Percentiles rank a stretch among this genome's conserved stretches.
Conservation (phyloP, 192 early-diverging fungal genomes). For the Coemansia sp. region DNA sequence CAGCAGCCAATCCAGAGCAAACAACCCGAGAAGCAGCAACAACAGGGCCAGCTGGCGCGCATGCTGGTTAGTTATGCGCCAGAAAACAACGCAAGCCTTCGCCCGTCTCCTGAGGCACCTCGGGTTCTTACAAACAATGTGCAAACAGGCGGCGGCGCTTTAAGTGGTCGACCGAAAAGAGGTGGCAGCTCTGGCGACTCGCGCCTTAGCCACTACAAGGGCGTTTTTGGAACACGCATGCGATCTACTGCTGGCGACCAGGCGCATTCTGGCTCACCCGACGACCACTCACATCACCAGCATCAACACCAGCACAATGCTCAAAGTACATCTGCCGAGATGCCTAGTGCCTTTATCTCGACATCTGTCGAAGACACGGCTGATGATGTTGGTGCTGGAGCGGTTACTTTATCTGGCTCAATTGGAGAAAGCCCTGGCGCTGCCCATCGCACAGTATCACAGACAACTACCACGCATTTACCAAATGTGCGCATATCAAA, state of each 20-base stretch:
- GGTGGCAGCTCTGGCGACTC: slow-evolving; percentile 38
- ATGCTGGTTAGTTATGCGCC: slow-evolving; percentile 26
- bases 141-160: background rate
- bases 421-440: slow-evolving; percentile 7
- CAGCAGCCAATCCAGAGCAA: background rate
- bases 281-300: slow-evolving; percentile 1
- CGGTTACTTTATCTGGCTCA: background rate
- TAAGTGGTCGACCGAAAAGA: slow-evolving; percentile 17
- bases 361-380: background rate
- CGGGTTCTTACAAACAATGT: background rate
- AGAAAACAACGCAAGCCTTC: background rate
- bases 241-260: slow-evolving; percentile 19
- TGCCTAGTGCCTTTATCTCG: background rate
- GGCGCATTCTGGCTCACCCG: slow-evolving; percentile 8
- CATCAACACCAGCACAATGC: background rate
- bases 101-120: slow-evolving; percentile 2
- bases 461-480: background rate
- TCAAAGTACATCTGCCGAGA: background rate
- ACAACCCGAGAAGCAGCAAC: slow-evolving; percentile 3
- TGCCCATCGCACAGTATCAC: slow-evolving; percentile 4
- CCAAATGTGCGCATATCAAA: slow-evolving; percentile 12
- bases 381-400: background rate
- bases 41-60: slow-evolving; percentile 35
- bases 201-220: slow-evolving; percentile 35
- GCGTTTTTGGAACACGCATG: slow-evolving; percentile 28